Conservation (phyloP, 2,329 filamentous ascomycete genomes). For the Stagonosporopsis rhizophila region DNA sequence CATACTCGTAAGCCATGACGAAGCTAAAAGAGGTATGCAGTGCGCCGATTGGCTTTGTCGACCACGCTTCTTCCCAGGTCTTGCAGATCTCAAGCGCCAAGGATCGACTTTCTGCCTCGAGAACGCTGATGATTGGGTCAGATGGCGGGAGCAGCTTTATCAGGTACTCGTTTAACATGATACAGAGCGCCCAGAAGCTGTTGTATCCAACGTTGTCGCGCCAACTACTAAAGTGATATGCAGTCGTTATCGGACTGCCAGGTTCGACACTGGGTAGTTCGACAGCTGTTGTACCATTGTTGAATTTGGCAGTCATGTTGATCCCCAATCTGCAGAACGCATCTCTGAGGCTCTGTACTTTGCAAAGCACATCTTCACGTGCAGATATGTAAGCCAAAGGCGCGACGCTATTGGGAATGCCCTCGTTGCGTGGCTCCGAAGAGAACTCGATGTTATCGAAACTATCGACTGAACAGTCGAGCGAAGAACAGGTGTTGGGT, state of each 20-base stretch:
- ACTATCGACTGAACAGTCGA: conserved; percentile 30
- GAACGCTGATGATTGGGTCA: conserved; percentile 26
- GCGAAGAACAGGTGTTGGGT: conserved; percentile 29
- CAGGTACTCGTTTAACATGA: conserved; percentile 40
- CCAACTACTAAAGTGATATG: conserved; percentile 42
- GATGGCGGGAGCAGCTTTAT: conserved; percentile 37
- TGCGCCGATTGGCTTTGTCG: conserved; percentile 41
- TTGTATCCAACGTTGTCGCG: conserved; percentile 43
- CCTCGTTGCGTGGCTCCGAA: conserved; percentile 19
- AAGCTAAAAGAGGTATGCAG: conserved; percentile 43
- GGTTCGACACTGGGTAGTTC: conserved; percentile 30
- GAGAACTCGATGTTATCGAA: conserved; percentile 26
- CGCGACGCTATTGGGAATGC: conserved; percentile 1
- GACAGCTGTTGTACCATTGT: conserved; percentile 29
- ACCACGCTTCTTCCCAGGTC: conserved; percentile 47
- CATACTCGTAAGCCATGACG: conserved; percentile 44
- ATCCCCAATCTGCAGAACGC: conserved; percentile 28
- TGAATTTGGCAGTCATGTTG: conserved; percentile 32
- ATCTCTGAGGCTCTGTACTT: conserved; percentile 35
- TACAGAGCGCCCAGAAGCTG: conserved; percentile 43
- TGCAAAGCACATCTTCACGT: conserved; percentile 28
- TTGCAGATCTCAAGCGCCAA: conserved; percentile 43
- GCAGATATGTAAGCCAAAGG: conserved; percentile 13
- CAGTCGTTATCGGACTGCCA: conserved; percentile 28
- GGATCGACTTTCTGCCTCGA: conserved; percentile 38